Conservation (phyloP, 116 monocot genomes). For the Zostera marina region DNA sequence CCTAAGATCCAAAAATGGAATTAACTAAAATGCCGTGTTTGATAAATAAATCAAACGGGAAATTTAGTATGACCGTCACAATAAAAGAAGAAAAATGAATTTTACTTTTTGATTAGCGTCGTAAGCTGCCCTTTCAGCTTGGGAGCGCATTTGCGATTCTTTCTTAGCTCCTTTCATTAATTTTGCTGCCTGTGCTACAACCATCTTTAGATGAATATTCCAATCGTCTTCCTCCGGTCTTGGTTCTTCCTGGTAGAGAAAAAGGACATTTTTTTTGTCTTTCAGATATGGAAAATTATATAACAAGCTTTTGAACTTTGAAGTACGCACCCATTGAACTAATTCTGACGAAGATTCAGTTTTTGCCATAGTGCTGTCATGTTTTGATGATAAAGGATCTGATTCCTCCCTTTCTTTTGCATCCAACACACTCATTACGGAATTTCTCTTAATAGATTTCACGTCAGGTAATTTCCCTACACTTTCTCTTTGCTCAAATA, state of each 20-base stretch:
- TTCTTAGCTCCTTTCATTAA: slow-evolving; percentile 36
- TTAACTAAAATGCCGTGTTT: neutral
- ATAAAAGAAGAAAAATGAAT: neutral
- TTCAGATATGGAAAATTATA: neutral
- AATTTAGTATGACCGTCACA: neutral
- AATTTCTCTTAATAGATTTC: neutral
- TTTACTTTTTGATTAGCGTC: slow-evolving; percentile 22
- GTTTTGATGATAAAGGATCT: neutral
- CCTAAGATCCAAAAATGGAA: slow-evolving; percentile 10
- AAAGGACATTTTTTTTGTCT: neutral
- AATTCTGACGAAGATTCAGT: neutral
- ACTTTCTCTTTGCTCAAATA: slow-evolving; percentile 2
- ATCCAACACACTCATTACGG: neutral
- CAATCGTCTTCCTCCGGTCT: slow-evolving; percentile 9
- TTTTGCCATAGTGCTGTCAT: neutral
- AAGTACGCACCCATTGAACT: neutral
- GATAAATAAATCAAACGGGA: neutral
- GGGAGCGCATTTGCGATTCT: slow-evolving; percentile 27
- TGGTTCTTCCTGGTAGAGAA: neutral
- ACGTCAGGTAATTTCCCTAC: neutral
- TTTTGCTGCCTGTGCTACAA: slow-evolving; percentile 28
- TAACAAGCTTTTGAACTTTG: too few relatives aligned
- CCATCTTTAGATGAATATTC: slow-evolving; percentile 11
- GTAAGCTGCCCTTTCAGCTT: slow-evolving; percentile 29
- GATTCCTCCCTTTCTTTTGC: neutral